Percentiles rank a stretch among this genome's conserved stretches.
phyloP scores from a whole-genome alignment of 345 rosid species.

The Gossypium sturtianum region DNA sequence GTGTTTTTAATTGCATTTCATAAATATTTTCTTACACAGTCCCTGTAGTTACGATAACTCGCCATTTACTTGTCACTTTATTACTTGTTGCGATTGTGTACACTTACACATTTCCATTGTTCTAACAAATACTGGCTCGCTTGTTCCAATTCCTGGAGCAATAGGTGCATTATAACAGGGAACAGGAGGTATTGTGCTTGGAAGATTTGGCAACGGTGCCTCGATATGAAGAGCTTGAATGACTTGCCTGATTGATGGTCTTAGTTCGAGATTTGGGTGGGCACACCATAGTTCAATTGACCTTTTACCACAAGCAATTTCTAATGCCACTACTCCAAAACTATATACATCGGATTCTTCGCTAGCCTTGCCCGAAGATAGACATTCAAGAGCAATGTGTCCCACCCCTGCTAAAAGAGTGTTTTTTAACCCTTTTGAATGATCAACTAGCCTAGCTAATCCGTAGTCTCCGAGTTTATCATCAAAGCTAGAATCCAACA shows the following conservation, averaged over 20 bases:
- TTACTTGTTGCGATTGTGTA: too few species aligned
- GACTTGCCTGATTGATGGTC: slow-evolving; percentile 18
- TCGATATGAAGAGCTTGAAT: slow-evolving; percentile 12
- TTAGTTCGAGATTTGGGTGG: slow-evolving; percentile 1
- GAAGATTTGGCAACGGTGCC: slow-evolving; percentile 8
- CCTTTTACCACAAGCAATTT: slow-evolving; percentile 27
- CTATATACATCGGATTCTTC: slow-evolving; percentile 20
- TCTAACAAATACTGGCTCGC: background rate
- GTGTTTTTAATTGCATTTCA: too few species aligned
- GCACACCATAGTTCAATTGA: slow-evolving; percentile 22
- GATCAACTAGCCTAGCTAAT: slow-evolving; percentile 27
- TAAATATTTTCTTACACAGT: too few species aligned
- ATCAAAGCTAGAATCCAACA: slow-evolving; percentile 26
- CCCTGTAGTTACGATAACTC: too few species aligned
- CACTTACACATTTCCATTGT: too few species aligned
- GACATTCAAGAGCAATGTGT: slow-evolving; percentile 21
- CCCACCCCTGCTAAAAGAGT: slow-evolving; percentile 11
- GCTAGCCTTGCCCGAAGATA: slow-evolving; percentile 4
- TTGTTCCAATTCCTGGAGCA: background rate
- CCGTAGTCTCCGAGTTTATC: slow-evolving; percentile 36
- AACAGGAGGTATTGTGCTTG: slow-evolving; percentile 8
- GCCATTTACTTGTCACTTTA: too few species aligned
- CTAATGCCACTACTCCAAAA: slow-evolving; percentile 19
- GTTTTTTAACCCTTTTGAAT: slow-evolving; percentile 5
- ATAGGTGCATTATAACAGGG: background rate